A percentile compares a stretch with the other conserved stretches of the same genome.
Evolutionary conservation across 192 early-diverging fungal genomes (phyloP).

Genomic region (Funneliformis geosporum): DNA sequence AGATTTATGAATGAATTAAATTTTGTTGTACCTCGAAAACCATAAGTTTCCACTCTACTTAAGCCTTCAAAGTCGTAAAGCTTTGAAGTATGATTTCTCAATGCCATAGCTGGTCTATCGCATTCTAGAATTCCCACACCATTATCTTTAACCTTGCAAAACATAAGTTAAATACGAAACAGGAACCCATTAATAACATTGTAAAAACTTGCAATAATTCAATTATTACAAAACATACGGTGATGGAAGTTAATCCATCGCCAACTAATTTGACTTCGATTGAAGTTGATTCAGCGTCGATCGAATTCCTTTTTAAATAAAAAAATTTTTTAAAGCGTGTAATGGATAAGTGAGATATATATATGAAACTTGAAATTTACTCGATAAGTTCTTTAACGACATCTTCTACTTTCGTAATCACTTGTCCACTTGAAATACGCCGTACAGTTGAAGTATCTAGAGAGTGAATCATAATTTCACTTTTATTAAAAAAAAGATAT

Average conservation of each 20-base stretch:
- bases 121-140: constrained; percentile 39
- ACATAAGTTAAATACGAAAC: no score
- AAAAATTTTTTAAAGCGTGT: neutral
- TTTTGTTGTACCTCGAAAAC: constrained; percentile 38
- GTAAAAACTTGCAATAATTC: neutral
- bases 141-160: constrained; percentile 41
- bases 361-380: constrained; percentile 29
- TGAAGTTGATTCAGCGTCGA: constrained; percentile 42
- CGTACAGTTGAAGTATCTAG: constrained; percentile 37
- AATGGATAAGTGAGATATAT: neutral
- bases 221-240: constrained; percentile 23
- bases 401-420: constrained; percentile 38
- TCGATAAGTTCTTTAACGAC: constrained; percentile 47
- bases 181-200: neutral
- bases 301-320: constrained; percentile 38
- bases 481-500: neutral
- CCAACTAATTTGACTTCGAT: constrained; percentile 42
- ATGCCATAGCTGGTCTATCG: constrained; percentile 42
- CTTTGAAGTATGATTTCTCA: constrained; percentile 45
- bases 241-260: constrained; percentile 39
- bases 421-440: constrained; percentile 42
- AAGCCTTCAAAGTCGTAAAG: constrained; percentile 40
- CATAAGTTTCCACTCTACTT: constrained; percentile 35
- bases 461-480: constrained; percentile 20
- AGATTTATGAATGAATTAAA: neutral